Conservation (phyloP, 1,284 basidiomycete genomes). For the Sutorius eximius region DNA sequence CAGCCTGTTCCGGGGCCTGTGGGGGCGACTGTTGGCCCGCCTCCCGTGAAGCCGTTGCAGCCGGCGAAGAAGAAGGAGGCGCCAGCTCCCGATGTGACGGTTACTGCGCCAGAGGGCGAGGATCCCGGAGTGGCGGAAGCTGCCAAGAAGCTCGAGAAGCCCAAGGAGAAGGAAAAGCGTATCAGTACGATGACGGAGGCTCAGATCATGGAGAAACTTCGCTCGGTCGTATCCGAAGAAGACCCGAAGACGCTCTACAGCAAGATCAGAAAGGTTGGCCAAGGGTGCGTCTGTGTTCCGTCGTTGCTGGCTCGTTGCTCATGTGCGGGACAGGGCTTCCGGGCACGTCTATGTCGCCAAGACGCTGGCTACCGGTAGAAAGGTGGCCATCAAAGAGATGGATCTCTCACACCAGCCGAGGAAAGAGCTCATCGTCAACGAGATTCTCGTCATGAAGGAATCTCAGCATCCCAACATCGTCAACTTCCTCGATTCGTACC, state of each 20-base stretch:
- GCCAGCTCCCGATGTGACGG: conserved; percentile 38
- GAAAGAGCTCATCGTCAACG: conserved; percentile 98
- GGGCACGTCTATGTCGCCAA: conserved; percentile 99
- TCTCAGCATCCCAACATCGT: conserved; percentile 98
- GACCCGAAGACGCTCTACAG: conserved; percentile 92
- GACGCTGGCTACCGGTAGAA: conserved; percentile 81
- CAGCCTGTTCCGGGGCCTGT: conserved; percentile 47
- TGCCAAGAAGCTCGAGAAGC: conserved; percentile 55
- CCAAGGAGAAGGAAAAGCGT: conserved; percentile 72
- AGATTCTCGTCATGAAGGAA: conserved; percentile 99
- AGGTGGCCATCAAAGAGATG: conserved; percentile 99
- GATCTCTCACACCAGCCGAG: conserved; percentile 93
- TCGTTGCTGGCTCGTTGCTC: conserved; percentile 3
- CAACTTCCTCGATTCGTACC: conserved; percentile 93
- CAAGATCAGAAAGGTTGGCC: conserved; percentile 98
- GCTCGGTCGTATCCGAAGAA: conserved; percentile 82
- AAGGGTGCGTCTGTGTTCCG: conserved; percentile 61
- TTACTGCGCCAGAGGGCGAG: conserved; percentile 44
- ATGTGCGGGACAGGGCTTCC: conserved; percentile 74
- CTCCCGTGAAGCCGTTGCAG: conserved; percentile 76
- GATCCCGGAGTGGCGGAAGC: conserved; percentile 66
- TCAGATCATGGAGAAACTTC: conserved; percentile 97
- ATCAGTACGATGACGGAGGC: conserved; percentile 97
- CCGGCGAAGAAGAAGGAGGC: conserved; percentile 61
- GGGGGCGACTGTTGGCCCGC: conserved; percentile 51